Evolutionary conservation across 2,329 filamentous ascomycete genomes (phyloP).

Genomic region (Talaromyces sp.): DNA sequence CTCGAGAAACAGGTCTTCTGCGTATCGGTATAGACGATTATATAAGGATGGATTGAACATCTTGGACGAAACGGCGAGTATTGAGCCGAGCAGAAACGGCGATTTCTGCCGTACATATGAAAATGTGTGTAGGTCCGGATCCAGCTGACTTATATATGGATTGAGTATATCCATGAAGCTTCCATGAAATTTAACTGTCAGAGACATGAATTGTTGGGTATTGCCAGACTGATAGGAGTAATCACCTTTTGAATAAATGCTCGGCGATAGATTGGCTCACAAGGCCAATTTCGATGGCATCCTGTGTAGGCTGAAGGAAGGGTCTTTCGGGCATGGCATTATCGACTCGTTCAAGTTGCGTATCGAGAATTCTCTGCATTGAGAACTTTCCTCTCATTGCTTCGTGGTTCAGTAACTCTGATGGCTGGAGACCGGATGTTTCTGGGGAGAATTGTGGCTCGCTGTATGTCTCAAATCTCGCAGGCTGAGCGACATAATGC

Average conservation of each 20-base stretch:
- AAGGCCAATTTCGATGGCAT: constrained; percentile 25
- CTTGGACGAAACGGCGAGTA: constrained; percentile 39
- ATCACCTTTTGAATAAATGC: constrained; percentile 12
- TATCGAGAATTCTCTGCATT: constrained; percentile 14
- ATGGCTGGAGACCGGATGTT: constrained; percentile 24
- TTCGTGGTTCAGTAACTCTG: constrained; percentile 36
- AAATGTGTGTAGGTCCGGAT: constrained; percentile 40
- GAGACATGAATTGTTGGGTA: not conserved
- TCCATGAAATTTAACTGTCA: not conserved
- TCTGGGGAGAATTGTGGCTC: not conserved
- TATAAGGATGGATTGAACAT: constrained; percentile 39
- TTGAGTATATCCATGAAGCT: constrained; percentile 43
- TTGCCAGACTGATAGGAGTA: constrained; percentile 25
- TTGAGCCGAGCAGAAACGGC: constrained; percentile 37
- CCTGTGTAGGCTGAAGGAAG: constrained; percentile 16
- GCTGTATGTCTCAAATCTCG: not conserved
- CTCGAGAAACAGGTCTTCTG: constrained; percentile 32
- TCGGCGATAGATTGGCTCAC: not conserved
- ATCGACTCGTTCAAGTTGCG: not conserved
- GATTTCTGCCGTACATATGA: constrained; percentile 36
- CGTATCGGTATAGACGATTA: constrained; percentile 27
- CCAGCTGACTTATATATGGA: constrained; percentile 43
- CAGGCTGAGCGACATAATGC: not conserved
- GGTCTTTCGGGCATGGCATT: not conserved
- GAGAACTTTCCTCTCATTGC: constrained; percentile 27